These are phyloP conservation scores for Trypanosoma conorhini DNA, from an alignment of 208 protist species.

Conservation along the genomic window DNA sequence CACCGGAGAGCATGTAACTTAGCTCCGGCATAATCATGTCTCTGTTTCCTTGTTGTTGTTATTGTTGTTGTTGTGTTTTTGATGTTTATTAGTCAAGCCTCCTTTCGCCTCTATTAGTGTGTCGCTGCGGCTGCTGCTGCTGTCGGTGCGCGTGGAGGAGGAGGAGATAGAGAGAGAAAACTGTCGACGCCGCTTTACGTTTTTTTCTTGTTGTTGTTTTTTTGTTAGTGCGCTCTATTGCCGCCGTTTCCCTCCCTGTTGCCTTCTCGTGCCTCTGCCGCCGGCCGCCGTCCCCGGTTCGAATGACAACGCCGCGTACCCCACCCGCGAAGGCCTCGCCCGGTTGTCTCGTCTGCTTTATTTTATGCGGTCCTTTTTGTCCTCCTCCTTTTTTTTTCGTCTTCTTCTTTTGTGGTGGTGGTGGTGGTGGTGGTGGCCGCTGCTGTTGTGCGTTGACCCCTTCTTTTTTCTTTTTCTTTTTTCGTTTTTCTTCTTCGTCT, in stretches of 20 bases:
- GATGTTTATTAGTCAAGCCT: background rate
- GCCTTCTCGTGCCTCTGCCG: background rate
- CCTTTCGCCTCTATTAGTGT: background rate
- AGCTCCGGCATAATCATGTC: slow-evolving; percentile 7
- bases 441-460: too few relatives aligned
- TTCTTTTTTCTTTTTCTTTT: slow-evolving; percentile 16
- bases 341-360: background rate
- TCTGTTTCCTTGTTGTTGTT: background rate
- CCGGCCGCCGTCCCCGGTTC: background rate
- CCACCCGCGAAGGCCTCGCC: background rate
- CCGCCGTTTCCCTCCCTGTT: background rate
- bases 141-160: background rate
- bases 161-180: too few relatives aligned
- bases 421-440: background rate
- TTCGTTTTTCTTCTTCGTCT: background rate
- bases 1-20: background rate
- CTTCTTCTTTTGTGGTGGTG: background rate
- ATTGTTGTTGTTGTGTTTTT: background rate
- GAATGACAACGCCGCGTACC: background rate
- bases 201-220: background rate
- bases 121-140: background rate
- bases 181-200: background rate
- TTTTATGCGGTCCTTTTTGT: background rate
- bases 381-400: background rate
- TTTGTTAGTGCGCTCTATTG: slow-evolving; percentile 9